Evolutionary conservation across 768 basidiomycete genomes (phyloP), one percentile per base, ranked within the genome.

Genomic region (Amanita inopinata): DNA sequence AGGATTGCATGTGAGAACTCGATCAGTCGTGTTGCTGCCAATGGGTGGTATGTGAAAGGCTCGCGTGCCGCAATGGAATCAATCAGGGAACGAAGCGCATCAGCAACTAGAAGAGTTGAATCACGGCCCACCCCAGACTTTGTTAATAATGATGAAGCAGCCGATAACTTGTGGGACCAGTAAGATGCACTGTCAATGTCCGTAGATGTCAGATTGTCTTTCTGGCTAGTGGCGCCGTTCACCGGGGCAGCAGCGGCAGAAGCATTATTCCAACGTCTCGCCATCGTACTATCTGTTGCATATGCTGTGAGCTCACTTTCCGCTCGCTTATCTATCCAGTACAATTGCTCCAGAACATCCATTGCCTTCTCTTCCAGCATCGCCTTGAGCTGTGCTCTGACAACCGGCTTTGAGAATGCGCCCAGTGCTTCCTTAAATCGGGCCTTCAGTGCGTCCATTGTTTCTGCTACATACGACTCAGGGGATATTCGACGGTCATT

Each of bases 401-500:
- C 82, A 45, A 88, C 71, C 2, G 91, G 89, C 53, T 92, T 89
- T 33, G 79, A 78, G 70, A 98, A 98, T 49, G 87, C 80, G 20
- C 73, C 61, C 1, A 85, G 87, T 53, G 81, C 83, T 27, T 88
- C 80, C 54, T 83, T 87, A 73, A 99, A 94, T 33, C 83, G 78
- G 0, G 74, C 72, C 64, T 99, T 99, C 49, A 99, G 77, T 4
- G 75, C 69, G 56, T 99, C 96, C 62, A 98, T 83, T 2, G 93
- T 92, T 64, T 98, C 96, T 5, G 96, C 93, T 36, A 99, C 89
- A 58, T 99, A 99, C 1, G 90, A 92, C 60, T 99, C 96, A 8
- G 96, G 82, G 1, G 87, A 84, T 46, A 97, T 87, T 17, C 89
- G 76, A 17, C 90, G 80, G 63, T 99, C 96, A 56, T 99, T 99